A percentile compares a stretch with the other conserved stretches of the same genome.
Conservation (phyloP, 768 basidiomycete species). For the Suillus brevipes region DNA sequence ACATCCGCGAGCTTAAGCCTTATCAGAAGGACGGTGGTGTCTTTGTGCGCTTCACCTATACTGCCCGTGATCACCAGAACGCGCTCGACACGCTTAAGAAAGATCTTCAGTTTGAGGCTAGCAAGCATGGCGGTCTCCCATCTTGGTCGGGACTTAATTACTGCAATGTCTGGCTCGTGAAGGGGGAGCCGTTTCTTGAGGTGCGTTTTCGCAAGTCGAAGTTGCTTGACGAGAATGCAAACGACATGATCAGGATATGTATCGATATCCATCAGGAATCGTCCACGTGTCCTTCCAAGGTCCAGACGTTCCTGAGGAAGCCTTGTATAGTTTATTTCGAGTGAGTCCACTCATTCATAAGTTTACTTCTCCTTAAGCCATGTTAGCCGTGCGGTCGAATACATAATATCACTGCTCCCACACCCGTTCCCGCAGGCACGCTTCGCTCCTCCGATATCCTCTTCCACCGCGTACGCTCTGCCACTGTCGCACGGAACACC, state of each 20-base stretch:
- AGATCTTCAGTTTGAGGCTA: conserved; percentile 44
- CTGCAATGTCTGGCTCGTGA: conserved; percentile 69
- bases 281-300: conserved; percentile 86
- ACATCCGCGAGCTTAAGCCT: conserved; percentile 61
- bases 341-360: conserved; percentile 41
- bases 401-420: conserved; percentile 58
- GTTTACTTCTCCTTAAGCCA: not conserved
- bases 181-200: conserved; percentile 81
- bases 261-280: conserved; percentile 71
- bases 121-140: conserved; percentile 55
- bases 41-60: conserved; percentile 73
- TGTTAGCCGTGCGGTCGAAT: conserved; percentile 82
- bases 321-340: conserved; percentile 73
- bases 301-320: conserved; percentile 80
- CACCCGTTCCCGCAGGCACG: conserved; percentile 62
- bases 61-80: conserved; percentile 35
- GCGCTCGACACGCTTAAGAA: conserved; percentile 51
- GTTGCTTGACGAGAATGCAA: conserved; percentile 9
- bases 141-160: conserved; percentile 58
- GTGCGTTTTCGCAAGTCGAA: conserved; percentile 36
- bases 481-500: conserved; percentile 81
- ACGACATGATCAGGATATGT: conserved; percentile 65
- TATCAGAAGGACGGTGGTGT: conserved; percentile 83
- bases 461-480: conserved; percentile 64
- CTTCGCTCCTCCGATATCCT: conserved; percentile 64